Percentiles rank a stretch among this genome's conserved stretches.
Evolutionary conservation across 2,329 filamentous ascomycete species (phyloP).

Genomic region (Botrytis paeoniae): DNA sequence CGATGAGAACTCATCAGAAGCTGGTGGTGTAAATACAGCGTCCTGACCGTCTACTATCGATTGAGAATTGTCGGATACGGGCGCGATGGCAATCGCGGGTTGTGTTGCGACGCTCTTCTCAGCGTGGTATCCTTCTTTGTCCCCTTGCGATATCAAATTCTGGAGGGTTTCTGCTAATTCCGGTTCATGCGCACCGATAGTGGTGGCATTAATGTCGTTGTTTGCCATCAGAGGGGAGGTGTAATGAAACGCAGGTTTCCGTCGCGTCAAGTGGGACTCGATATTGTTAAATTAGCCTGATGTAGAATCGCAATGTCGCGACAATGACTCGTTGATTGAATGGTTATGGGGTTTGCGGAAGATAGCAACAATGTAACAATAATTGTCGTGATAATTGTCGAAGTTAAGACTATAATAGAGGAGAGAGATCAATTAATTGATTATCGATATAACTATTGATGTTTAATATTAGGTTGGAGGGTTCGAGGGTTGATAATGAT

Average conservation of each 20-base stretch:
- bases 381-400: neutral
- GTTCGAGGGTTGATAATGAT: slow-evolving; percentile 12
- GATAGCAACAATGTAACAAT: slow-evolving; percentile 25
- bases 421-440: neutral
- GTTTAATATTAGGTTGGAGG: slow-evolving; percentile 4
- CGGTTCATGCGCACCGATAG: slow-evolving; percentile 20
- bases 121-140: neutral
- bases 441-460: neutral
- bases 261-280: slow-evolving; percentile 27
- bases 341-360: slow-evolving; percentile 27
- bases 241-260: slow-evolving; percentile 25
- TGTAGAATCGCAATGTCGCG: slow-evolving; percentile 14
- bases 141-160: neutral
- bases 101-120: neutral
- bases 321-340: slow-evolving; percentile 24
- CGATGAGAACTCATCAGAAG: slow-evolving; percentile 37
- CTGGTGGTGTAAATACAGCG: slow-evolving; percentile 41
- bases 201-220: slow-evolving; percentile 28
- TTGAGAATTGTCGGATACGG: slow-evolving; percentile 45
- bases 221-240: slow-evolving; percentile 26
- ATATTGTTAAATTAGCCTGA: slow-evolving; percentile 26
- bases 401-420: neutral
- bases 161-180: slow-evolving; percentile 11
- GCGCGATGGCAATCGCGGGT: slow-evolving; percentile 17
- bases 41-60: slow-evolving; percentile 44